These are phyloP conservation scores for Fusarium nematophilum DNA, from an alignment of 2,329 filamentous ascomycete genomes.

Conservation along the genomic window DNA sequence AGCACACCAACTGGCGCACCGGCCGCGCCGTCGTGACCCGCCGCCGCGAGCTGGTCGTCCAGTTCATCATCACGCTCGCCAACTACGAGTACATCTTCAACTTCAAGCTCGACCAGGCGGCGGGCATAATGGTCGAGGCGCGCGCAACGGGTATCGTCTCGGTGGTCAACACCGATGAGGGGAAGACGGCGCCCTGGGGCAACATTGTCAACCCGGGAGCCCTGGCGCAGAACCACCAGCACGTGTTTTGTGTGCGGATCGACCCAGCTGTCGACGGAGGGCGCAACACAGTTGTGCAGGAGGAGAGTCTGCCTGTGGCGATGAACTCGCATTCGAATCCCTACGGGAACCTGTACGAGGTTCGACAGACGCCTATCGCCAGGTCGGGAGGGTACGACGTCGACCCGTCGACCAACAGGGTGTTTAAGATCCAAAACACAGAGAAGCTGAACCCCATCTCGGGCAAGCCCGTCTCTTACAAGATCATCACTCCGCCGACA, in stretches of 20 bases:
- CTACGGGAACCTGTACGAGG: slow-evolving; percentile 69
- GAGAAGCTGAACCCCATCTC: slow-evolving; percentile 59
- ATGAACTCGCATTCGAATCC: slow-evolving; percentile 67
- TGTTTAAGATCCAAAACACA: slow-evolving; percentile 61
- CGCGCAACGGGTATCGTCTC: slow-evolving; percentile 74
- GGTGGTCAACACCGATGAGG: slow-evolving; percentile 68
- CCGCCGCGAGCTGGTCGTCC: slow-evolving; percentile 71
- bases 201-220: slow-evolving; percentile 73
- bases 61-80: slow-evolving; percentile 74
- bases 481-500: slow-evolving; percentile 57
- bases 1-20: slow-evolving; percentile 76
- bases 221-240: slow-evolving; percentile 76
- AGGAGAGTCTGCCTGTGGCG: slow-evolving; percentile 50
- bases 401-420: slow-evolving; percentile 63
- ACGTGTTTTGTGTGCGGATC: slow-evolving; percentile 73
- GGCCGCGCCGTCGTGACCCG: slow-evolving; percentile 69
- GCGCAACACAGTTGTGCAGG: slow-evolving; percentile 62
- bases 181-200: slow-evolving; percentile 63
- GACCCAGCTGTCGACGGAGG: slow-evolving; percentile 69
- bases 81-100: slow-evolving; percentile 75
- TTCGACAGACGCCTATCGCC: slow-evolving; percentile 60
- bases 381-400: slow-evolving; percentile 63
- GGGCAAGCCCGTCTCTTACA: slow-evolving; percentile 62
- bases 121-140: slow-evolving; percentile 69
- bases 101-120: slow-evolving; percentile 69